Conservation (phyloP, 2,329 filamentous ascomycete species). For the Pseudogymnoascus sp. region DNA sequence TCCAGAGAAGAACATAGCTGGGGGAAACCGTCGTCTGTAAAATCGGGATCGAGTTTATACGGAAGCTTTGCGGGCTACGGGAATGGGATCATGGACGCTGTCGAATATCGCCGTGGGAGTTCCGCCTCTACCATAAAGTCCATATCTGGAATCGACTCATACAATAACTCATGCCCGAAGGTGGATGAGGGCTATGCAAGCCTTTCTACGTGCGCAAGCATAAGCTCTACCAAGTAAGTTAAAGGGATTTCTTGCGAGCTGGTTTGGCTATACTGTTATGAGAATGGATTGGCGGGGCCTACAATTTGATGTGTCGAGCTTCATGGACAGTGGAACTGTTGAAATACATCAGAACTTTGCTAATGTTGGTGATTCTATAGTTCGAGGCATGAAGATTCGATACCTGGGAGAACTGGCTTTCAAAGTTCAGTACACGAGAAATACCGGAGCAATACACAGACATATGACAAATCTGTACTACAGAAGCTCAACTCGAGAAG, state of each 20-base stretch:
- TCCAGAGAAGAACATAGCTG: slow-evolving; percentile 40
- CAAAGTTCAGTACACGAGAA: slow-evolving; percentile 30
- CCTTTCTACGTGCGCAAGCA: slow-evolving; percentile 26
- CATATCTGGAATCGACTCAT: slow-evolving; percentile 37
- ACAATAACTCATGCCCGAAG: slow-evolving; percentile 20
- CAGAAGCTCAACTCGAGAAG: slow-evolving; percentile 29
- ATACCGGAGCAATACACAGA: slow-evolving; percentile 29
- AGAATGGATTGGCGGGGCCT: background rate
- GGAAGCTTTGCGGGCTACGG: slow-evolving; percentile 34
- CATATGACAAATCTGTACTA: slow-evolving; percentile 32
- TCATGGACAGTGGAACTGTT: background rate
- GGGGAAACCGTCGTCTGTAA: slow-evolving; percentile 37
- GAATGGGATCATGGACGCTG: slow-evolving; percentile 20
- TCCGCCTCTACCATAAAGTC: slow-evolving; percentile 37
- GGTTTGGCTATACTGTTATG: background rate
- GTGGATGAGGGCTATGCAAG: slow-evolving; percentile 32
- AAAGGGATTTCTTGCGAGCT: background rate
- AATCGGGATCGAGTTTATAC: slow-evolving; percentile 42
- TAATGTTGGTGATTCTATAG: background rate
- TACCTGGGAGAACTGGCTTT: slow-evolving; percentile 21
- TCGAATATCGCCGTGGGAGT: slow-evolving; percentile 29
- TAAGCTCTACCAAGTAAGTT: slow-evolving; percentile 27
- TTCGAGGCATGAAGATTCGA: slow-evolving; percentile 19
- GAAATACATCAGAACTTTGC: background rate
- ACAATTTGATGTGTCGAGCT: background rate